These are phyloP conservation scores for Diaporthe ampelina DNA, from an alignment of 2,329 filamentous ascomycete genomes.

Conservation along the genomic window DNA sequence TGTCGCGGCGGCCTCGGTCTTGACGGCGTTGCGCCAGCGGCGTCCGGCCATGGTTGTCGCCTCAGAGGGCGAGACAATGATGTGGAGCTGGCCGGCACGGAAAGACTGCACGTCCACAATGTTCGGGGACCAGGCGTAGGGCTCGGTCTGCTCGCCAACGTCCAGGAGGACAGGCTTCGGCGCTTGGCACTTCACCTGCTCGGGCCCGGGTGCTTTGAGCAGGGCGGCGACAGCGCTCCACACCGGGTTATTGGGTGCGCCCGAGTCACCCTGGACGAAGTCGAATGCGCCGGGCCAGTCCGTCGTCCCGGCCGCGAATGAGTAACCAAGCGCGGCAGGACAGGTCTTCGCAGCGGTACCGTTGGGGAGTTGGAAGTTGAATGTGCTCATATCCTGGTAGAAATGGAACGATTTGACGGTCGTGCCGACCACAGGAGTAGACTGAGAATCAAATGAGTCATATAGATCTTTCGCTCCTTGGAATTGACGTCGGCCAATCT, in stretches of 20 bases:
- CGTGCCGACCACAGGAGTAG: conserved; percentile 70
- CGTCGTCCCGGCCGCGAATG: conserved; percentile 90
- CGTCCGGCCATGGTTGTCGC: conserved; percentile 93
- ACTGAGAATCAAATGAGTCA: conserved; percentile 60
- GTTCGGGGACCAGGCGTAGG: conserved; percentile 90
- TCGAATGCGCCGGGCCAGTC: conserved; percentile 92
- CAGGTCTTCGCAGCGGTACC: conserved; percentile 81
- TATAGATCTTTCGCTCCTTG: conserved; percentile 67
- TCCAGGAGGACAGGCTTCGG: conserved; percentile 90
- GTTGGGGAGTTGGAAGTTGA: conserved; percentile 79
- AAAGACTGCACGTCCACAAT: conserved; percentile 89
- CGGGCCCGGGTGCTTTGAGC: conserved; percentile 75
- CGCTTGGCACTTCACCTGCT: conserved; percentile 81
- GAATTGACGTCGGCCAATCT: conserved; percentile 79
- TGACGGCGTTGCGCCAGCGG: conserved; percentile 83
- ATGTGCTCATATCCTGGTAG: conserved; percentile 83
- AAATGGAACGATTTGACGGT: conserved; percentile 84
- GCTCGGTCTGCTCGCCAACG: conserved; percentile 80
- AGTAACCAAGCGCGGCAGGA: conserved; percentile 87
- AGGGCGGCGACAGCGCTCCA: conserved; percentile 82
- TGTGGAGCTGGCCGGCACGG: conserved; percentile 85
- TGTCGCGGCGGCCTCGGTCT: conserved; percentile 59
- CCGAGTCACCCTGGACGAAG: conserved; percentile 86
- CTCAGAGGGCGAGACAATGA: conserved; percentile 89
- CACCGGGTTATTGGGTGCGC: conserved; percentile 79